A percentile compares a stretch with the other conserved stretches of the same genome.
Evolutionary conservation across 2,329 filamentous ascomycete species (phyloP).

Genomic region (Trichoderma aggressivum): DNA sequence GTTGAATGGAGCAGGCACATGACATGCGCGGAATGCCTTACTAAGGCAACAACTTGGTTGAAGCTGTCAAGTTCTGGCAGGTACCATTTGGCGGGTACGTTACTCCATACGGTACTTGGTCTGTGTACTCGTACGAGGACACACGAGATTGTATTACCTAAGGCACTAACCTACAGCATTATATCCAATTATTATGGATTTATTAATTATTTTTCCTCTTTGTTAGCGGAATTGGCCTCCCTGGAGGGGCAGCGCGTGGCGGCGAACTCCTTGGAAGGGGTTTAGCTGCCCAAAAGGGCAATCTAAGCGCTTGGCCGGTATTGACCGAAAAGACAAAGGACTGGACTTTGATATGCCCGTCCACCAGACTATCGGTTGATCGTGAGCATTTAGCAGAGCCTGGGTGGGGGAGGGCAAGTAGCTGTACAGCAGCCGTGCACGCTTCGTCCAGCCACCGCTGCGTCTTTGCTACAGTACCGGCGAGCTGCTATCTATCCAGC

Average conservation of each 20-base stretch:
- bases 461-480: not conserved
- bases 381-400: conserved; percentile 4
- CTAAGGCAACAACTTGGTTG: not conserved
- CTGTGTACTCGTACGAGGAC: not conserved
- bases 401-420: not conserved
- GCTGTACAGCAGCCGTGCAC: not conserved
- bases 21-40: not conserved
- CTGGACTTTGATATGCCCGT: not conserved
- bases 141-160: not conserved
- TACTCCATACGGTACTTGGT: not conserved
- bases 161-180: not conserved
- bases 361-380: not conserved
- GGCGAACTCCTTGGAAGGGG: not conserved
- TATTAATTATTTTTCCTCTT: not conserved
- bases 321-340: not conserved
- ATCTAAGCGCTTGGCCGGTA: not conserved
- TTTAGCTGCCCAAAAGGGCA: not conserved
- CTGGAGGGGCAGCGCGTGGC: not conserved
- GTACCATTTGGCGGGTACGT: not conserved
- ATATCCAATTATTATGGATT: not conserved
- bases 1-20: not conserved
- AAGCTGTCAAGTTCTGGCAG: not conserved
- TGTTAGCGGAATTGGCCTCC: not conserved
- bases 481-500: not conserved
- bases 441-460: not conserved